Percentiles rank a stretch among this genome's conserved stretches.
phyloP scores from a whole-genome alignment of 2,329 filamentous ascomycete species.

The Zymoseptoria brevis region DNA sequence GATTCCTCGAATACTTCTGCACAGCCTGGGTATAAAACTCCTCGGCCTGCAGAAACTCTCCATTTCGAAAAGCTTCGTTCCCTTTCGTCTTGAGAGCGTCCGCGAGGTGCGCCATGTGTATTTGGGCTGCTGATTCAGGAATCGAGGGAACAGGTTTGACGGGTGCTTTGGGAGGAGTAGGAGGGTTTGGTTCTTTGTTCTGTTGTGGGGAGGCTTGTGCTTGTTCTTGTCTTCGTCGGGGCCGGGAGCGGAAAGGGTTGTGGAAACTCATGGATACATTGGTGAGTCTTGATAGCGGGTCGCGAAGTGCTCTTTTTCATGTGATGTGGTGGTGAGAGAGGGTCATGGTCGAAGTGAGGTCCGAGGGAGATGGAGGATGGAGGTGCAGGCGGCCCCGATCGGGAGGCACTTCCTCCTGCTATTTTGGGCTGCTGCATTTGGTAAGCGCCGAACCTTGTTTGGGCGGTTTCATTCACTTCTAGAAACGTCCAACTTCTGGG shows the following conservation, averaged over 20 bases:
- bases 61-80: constrained; percentile 56
- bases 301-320: neutral
- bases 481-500: neutral
- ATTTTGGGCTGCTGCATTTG: neutral
- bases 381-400: neutral
- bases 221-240: neutral
- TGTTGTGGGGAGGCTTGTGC: neutral
- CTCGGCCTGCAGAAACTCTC: constrained; percentile 60
- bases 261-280: neutral
- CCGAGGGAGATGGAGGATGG: neutral
- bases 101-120: constrained; percentile 28
- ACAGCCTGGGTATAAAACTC: constrained; percentile 65
- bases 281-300: neutral
- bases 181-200: neutral
- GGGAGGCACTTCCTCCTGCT: neutral
- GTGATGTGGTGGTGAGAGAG: neutral
- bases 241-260: neutral
- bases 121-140: neutral
- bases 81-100: constrained; percentile 46
- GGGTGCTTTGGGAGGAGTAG: neutral
- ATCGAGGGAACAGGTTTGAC: neutral
- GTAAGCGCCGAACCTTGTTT: neutral
- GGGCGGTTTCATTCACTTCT: neutral
- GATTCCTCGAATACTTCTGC: constrained; percentile 67
- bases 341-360: neutral